These are phyloP conservation scores for Stephania yunnanensis DNA, from an alignment of 164 flowering plant species.

Conservation along the genomic window DNA sequence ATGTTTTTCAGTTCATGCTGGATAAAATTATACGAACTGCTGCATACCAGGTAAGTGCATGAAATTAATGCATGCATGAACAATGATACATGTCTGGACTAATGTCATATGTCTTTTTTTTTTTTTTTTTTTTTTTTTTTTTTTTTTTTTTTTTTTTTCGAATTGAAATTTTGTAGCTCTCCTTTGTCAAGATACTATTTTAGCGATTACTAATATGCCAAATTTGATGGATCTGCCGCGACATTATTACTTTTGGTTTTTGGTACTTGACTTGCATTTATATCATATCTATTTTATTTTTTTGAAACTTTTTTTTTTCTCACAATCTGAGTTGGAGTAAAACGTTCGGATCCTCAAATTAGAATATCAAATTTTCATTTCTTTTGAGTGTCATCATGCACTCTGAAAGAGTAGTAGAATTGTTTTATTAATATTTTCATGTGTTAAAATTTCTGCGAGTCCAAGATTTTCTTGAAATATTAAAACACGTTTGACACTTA, in stretches of 20 bases:
- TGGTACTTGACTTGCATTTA: background rate
- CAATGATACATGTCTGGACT: background rate
- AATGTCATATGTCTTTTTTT: background rate
- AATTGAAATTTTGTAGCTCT: background rate
- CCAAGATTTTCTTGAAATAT: background rate
- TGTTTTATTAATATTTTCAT: background rate
- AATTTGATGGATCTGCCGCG: background rate
- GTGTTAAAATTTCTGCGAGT: background rate
- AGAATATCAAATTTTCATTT: too few relatives aligned
- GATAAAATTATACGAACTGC: conserved; percentile 80
- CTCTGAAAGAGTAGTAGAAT: background rate
- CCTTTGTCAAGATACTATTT: background rate
- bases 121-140: background rate
- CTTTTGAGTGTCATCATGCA: too few relatives aligned
- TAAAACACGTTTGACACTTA: too few relatives aligned
- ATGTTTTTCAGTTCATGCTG: conserved; percentile 80
- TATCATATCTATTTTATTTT: background rate
- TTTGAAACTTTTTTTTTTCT: background rate
- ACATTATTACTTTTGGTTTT: background rate
- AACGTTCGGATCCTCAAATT: too few relatives aligned
- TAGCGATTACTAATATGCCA: background rate
- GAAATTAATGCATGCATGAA: background rate
- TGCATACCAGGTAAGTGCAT: conserved; percentile 72
- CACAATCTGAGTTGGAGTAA: too few relatives aligned
- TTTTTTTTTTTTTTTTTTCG: background rate